Evolutionary conservation across 2,329 filamentous ascomycete genomes (phyloP).

Genomic region (Verticillium zaregamsianum): DNA sequence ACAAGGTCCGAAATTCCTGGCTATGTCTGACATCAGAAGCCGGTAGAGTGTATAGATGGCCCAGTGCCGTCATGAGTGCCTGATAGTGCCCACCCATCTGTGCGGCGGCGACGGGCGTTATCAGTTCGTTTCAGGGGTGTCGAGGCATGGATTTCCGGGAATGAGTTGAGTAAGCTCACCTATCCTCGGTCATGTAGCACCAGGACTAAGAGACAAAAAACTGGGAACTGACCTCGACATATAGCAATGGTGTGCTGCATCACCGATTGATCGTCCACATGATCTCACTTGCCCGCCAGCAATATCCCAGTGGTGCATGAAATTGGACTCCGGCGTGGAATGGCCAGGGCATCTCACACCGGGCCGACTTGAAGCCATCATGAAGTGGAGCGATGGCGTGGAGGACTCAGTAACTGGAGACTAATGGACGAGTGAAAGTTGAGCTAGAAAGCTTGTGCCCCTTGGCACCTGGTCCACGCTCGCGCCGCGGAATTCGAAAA

Average conservation of each 20-base stretch:
- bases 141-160: background rate
- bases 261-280: background rate
- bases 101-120: background rate
- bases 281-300: background rate
- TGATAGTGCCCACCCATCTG: background rate
- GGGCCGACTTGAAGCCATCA: background rate
- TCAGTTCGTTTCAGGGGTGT: slow-evolving; percentile 1
- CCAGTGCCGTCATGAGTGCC: background rate
- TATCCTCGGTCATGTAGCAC: background rate
- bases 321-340: background rate
- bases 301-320: background rate
- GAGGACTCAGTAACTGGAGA: background rate
- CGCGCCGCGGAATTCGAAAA: background rate
- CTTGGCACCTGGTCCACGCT: background rate
- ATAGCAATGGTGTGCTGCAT: background rate
- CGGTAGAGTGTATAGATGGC: background rate
- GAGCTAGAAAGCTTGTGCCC: background rate
- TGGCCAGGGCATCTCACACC: background rate
- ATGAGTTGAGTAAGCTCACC: background rate
- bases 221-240: background rate
- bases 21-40: background rate
- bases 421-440: too few relatives aligned
- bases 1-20: background rate
- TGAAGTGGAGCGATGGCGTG: background rate
- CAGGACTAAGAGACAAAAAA: background rate